A percentile compares a stretch with the other conserved stretches of the same genome.
These are phyloP conservation scores for Lodderomyces oxycetoniae DNA, from an alignment of 1,139 yeast genomes.

Conservation along the genomic window DNA sequence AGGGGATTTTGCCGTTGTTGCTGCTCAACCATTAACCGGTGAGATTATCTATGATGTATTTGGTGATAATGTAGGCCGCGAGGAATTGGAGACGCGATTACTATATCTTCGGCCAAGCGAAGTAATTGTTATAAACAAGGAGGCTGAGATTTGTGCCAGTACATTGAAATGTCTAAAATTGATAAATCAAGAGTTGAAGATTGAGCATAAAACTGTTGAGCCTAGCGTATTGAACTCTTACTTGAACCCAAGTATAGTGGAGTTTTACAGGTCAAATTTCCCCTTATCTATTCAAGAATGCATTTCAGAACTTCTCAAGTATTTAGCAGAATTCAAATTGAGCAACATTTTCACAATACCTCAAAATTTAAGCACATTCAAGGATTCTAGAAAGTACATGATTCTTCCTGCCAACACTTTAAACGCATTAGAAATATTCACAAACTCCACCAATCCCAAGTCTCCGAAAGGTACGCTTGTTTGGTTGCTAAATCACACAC, in stretches of 20 bases:
- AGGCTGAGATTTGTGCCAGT: slow-evolving; percentile 21
- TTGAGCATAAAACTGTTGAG: slow-evolving; percentile 11
- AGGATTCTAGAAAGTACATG: slow-evolving; percentile 50
- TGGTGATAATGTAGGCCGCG: slow-evolving; percentile 47
- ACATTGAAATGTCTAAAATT: slow-evolving; percentile 21
- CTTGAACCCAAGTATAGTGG: slow-evolving; percentile 18
- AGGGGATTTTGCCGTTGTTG: slow-evolving; percentile 44
- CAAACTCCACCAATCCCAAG: slow-evolving; percentile 51
- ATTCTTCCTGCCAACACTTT: slow-evolving; percentile 64
- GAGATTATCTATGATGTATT: slow-evolving; percentile 71
- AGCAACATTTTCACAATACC: slow-evolving; percentile 51
- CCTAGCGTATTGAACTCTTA: slow-evolving; percentile 6
- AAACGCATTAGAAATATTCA: slow-evolving; percentile 67
- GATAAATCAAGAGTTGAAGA: slow-evolving; percentile 15
- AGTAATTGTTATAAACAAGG: slow-evolving; percentile 37
- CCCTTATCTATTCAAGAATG: slow-evolving; percentile 33
- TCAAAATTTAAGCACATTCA: slow-evolving; percentile 47
- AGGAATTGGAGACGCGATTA: slow-evolving; percentile 68
- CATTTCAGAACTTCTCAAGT: slow-evolving; percentile 44
- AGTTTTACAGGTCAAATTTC: slow-evolving; percentile 24
- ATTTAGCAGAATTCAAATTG: slow-evolving; percentile 61
- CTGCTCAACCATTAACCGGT: slow-evolving; percentile 76
- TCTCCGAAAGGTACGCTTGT: slow-evolving; percentile 63
- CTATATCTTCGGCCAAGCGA: slow-evolving; percentile 75
- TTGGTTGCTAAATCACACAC: slow-evolving; percentile 77